Evolutionary conservation across 768 basidiomycete species (phyloP), one percentile per base, ranked within the genome.

Genomic region (Crassisporium funariophilum): DNA sequence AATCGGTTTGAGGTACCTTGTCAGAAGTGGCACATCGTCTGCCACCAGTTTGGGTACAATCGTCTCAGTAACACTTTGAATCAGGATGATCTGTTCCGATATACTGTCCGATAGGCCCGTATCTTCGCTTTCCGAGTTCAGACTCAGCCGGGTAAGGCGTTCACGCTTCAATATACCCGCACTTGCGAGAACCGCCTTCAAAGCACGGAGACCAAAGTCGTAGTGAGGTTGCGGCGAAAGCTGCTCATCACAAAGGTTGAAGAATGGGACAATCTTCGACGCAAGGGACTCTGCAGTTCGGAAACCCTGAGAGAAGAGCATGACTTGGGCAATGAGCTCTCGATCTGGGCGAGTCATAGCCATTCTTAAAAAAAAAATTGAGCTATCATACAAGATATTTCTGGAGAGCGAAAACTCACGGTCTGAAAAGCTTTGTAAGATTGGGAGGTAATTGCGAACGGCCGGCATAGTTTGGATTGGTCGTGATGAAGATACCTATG

Each of bases 281-380:
- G 97, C 97, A n/a, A 99, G 80, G 0, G 84, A 88, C 68, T 99
- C 97, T 5, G 97, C 97, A 10, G 94, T 94, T 29, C 97, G 84
- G 83, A 98, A 99, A 52, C 97, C 97, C 73, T 98, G 97, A 15
- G 97, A 98, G 75, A 98, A 98, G 36, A 99, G 74, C 91, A 98
- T 94, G 64, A 99, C 97, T 70, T 99, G 97, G 3, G 97, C 97
- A 59, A 99, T 99, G 38, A 99, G 85, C 65, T 99, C 95, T 49
- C 94, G 86, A 66, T 98, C 97, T 19, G 97, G 97, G 41, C 92
- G 84, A 5, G 97, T 97, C 97, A 99, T 99, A 25, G 97, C 93
- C 90, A 98, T 98, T 49, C 93, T 95, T 53, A 22, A 40, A 7
- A 41, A 39, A 23, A 31, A 4, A 53, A 56, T 25, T 58, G 39